Evolutionary conservation across 228 moss, liverwort and hornwort species (phyloP).

Genomic region (Sphagnum fallax): DNA sequence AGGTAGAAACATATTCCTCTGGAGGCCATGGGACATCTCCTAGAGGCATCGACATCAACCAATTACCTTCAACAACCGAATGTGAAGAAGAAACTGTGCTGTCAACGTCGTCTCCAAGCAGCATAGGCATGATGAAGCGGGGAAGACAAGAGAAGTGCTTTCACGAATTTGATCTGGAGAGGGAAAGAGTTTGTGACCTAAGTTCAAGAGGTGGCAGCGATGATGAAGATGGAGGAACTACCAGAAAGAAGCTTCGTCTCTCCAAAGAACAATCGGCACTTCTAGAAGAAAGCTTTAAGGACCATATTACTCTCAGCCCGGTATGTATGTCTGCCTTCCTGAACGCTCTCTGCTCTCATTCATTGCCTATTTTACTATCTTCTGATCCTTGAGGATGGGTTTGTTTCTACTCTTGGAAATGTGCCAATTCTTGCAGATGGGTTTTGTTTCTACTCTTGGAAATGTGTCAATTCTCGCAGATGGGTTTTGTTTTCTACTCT

Average conservation of each 20-base stretch:
- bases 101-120: slow-evolving; percentile 65
- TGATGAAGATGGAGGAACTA: slow-evolving; percentile 90
- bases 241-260: slow-evolving; percentile 88
- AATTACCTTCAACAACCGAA: slow-evolving; percentile 86
- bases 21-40: slow-evolving; percentile 65
- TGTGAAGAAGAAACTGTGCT: slow-evolving; percentile 40
- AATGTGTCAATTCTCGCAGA: too few species aligned
- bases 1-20: slow-evolving; percentile 73
- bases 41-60: slow-evolving; percentile 87
- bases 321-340: slow-evolving; percentile 8
- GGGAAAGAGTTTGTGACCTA: slow-evolving; percentile 56
- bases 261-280: slow-evolving; percentile 94
- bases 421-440: neutral
- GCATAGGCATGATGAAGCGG: slow-evolving; percentile 54
- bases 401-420: neutral
- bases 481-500: neutral
- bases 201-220: slow-evolving; percentile 78
- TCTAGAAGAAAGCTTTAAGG: slow-evolving; percentile 92
- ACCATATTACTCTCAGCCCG: slow-evolving; percentile 90
- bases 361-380: neutral
- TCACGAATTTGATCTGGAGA: slow-evolving; percentile 84
- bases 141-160: slow-evolving; percentile 49
- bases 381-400: neutral
- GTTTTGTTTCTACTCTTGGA: too few species aligned
- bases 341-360: neutral